phyloP scores from a whole-genome alignment of 2,329 filamentous ascomycete genomes.

The Stachybotrys chartarum region DNA sequence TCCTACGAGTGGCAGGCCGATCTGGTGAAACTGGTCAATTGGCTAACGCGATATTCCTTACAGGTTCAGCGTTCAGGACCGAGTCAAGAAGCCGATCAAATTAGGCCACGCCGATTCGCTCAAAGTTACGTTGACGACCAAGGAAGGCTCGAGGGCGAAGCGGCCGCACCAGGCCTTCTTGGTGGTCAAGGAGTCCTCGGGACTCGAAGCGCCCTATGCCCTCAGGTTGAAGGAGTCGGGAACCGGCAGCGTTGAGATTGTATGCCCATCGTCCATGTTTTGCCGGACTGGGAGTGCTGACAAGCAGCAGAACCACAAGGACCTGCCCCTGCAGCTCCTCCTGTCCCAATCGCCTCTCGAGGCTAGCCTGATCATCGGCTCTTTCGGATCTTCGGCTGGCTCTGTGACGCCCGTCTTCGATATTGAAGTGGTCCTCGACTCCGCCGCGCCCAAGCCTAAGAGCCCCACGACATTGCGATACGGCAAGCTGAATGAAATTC shows the following conservation, averaged over 20 bases:
- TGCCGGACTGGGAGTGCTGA: slow-evolving; percentile 14
- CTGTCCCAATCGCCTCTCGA: slow-evolving; percentile 59
- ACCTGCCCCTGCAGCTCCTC: slow-evolving; percentile 79
- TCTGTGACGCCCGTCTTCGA: slow-evolving; percentile 68
- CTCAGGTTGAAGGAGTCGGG: slow-evolving; percentile 80
- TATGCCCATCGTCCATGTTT: slow-evolving; percentile 35
- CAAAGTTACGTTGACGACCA: slow-evolving; percentile 75
- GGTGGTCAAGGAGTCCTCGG: slow-evolving; percentile 68
- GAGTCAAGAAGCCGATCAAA: slow-evolving; percentile 55
- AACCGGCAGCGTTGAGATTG: slow-evolving; percentile 78
- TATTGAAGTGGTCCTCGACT: slow-evolving; percentile 58
- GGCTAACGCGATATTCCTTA: slow-evolving; percentile 8
- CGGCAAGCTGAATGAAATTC: slow-evolving; percentile 75
- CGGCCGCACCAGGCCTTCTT: slow-evolving; percentile 93
- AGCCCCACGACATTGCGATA: slow-evolving; percentile 72
- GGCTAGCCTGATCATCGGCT: slow-evolving; percentile 78
- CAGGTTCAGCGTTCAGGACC: slow-evolving; percentile 53
- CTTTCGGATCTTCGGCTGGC: slow-evolving; percentile 68
- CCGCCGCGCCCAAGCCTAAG: slow-evolving; percentile 49
- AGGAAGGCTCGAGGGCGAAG: slow-evolving; percentile 71
- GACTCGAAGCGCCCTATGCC: slow-evolving; percentile 81
- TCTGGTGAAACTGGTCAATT: not conserved
- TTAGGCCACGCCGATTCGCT: slow-evolving; percentile 65
- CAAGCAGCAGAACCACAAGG: slow-evolving; percentile 66
- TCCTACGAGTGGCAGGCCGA: not conserved